Conservation (phyloP, 2,329 filamentous ascomycete species). For the Xylariales sp. region DNA sequence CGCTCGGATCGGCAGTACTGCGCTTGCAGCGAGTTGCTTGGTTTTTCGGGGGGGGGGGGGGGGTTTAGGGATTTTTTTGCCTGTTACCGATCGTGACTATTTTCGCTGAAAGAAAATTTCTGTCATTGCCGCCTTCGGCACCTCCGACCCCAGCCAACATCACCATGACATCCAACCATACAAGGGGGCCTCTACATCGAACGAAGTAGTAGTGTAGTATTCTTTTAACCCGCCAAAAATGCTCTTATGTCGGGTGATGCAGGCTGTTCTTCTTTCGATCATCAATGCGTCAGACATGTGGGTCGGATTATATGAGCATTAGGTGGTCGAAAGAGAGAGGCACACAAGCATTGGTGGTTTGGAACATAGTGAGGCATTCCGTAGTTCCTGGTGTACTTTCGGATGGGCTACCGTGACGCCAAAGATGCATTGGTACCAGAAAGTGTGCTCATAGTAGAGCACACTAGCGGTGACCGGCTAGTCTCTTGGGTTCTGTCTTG, state of each 20-base stretch:
- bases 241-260: constrained; percentile 25
- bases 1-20: constrained; percentile 20
- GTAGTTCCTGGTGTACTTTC: constrained; percentile 28
- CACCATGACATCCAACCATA: constrained; percentile 34
- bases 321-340: neutral
- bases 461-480: constrained; percentile 30
- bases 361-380: constrained; percentile 21
- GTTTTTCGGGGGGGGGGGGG: constrained; percentile 3
- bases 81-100: constrained; percentile 2
- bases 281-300: constrained; percentile 36
- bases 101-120: neutral
- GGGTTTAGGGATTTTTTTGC: too few species aligned
- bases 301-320: constrained; percentile 22
- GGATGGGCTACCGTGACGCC: constrained; percentile 34
- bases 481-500: constrained; percentile 14
- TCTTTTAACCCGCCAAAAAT: constrained; percentile 14
- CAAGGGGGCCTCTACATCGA: constrained; percentile 12
- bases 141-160: constrained; percentile 21
- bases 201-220: constrained; percentile 17
- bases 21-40: constrained; percentile 16
- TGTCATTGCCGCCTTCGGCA: constrained; percentile 19
- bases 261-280: constrained; percentile 33
- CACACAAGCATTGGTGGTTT: constrained; percentile 19
- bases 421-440: constrained; percentile 19
- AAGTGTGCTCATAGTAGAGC: neutral